Percentiles rank a stretch among this genome's conserved stretches.
These are phyloP conservation scores for Pseudogymnoascus sp. DNA, from an alignment of 2,329 filamentous ascomycete genomes.

Conservation along the genomic window DNA sequence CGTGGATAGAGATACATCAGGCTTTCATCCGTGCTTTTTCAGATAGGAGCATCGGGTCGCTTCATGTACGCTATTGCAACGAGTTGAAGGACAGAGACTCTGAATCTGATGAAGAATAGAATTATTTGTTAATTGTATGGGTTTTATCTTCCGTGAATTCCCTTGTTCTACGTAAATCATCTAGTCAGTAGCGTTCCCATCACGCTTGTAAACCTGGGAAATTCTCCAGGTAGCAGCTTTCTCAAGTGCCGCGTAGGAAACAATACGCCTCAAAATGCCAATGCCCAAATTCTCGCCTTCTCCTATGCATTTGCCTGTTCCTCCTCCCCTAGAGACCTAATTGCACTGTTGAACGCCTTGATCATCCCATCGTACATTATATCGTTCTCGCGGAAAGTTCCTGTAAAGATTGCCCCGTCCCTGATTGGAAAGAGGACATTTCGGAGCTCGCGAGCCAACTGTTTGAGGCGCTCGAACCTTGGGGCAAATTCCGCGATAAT, in stretches of 20 bases:
- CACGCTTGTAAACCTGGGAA: no score
- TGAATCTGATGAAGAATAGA: no score
- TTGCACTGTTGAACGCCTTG: conserved; percentile 7
- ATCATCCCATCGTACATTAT: conserved; percentile 12
- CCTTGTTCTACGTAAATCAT: no score
- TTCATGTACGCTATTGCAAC: no score
- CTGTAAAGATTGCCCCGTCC: conserved; percentile 19
- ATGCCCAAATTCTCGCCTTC: conserved; percentile 8
- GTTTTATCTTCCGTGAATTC: no score
- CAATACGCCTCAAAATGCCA: conserved; percentile 9
- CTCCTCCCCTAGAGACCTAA: background rate
- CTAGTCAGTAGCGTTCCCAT: no score
- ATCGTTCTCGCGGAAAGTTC: conserved; percentile 9
- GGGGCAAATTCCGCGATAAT: conserved; percentile 23
- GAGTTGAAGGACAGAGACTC: no score
- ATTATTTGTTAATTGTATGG: no score
- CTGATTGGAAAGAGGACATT: conserved; percentile 19
- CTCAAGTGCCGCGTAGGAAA: background rate
- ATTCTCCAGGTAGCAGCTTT: conserved; percentile 25
- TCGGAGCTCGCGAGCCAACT: conserved; percentile 12
- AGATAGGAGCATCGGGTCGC: no score
- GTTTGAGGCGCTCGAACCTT: conserved; percentile 22
- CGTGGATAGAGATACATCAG: no score
- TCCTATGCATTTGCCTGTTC: conserved; percentile 5
- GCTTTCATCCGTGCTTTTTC: no score